Evolutionary conservation across 306 rosid genomes (phyloP), one percentile per base, ranked within the genome.

Genomic region (Sophora flavescens): DNA sequence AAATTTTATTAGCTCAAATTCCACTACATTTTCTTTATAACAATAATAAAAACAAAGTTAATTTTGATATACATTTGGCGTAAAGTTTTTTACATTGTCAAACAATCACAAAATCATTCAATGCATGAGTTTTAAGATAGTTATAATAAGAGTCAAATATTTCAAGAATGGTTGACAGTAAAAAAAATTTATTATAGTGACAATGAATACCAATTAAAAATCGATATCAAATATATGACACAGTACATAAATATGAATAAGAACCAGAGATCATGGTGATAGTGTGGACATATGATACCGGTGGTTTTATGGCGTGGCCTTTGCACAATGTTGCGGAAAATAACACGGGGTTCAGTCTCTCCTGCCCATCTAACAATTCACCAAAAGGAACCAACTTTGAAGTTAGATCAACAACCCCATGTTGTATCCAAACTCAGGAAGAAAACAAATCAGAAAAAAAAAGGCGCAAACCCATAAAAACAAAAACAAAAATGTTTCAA

Each of bases 241-340:
- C 67, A 33, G 58, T 60, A 36, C 38, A 33, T 63, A 65, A 70
- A 33, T 41, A 70, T 45, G 74, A 14, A 76, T 72, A 75, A 68
- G 54, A 51, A 52, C 2, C 63, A 81, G 13, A 38, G 18, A 68
- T 51, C 76, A 67, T 13, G 18, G 70, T 14, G 69, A 47, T 45
- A 66, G 45, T 17, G 44, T 11, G 6, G 41, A 69, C 6, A 38
- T 1, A 48, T 52, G 47, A 70, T 76, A 81, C 85, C 98, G 1
- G 97, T 95, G 78, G 91, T 36, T 87, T 95, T 91, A 84, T 90
- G 99, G 75, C 99, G 99, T 32, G 97, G 99, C 78, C 99, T 82
- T 88, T 92, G 99, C 63, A 95, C 99, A 89, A 95, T 95, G 92
- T 92, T 95, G 72, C 99, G 97, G 84, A 95, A 95, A 79, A 91